Evolutionary conservation across 148 eudicot genomes (phyloP), one percentile per base, ranked within the genome.

Genomic region (Camellia granthamiana): DNA sequence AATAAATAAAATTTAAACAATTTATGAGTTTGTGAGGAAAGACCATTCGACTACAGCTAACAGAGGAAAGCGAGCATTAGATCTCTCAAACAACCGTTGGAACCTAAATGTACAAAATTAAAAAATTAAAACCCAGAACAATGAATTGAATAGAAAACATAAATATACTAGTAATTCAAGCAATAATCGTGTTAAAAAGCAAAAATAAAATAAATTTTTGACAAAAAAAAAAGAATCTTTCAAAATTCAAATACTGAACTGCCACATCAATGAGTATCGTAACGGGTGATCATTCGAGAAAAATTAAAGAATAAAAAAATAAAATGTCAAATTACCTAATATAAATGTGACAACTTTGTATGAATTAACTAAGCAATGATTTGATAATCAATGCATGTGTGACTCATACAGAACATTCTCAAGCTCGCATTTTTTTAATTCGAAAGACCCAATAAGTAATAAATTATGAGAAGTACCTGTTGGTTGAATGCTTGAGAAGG

Each of bases 401-500:
- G 38, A 30, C 38, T 30, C 38, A 30, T 30, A 30, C 38, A 30
- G 38, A 30, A 30, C 38, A 30, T 30, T 30, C 38, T 30, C 38
- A 30, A 30, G 38, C 38, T 30, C 38, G 38, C 38, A 30, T 30
- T 30, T 30, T 66, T 38, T 65, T 30, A 4, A 42, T 43, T 75
- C 3, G 42, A 42, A 41, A 63, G 8, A 21, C 70, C 74, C 12
- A 69, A 7, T 18, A 41, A 8, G 19, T 6, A 71, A 71, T 71
- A 73, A 73, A 52, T 11, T 11, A 4, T 6, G n/a, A 72, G 54
- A 19, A 52, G 73, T 68, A 78, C 80, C 80, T 54, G 52, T 55
- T 68, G 74, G 23, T 43, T 12, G 63, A 69, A 67, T 68, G 74
- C n/a, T 42, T 42, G 16, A 46, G n/a, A 55, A 63, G 7, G 21